Percentiles rank a stretch among this genome's conserved stretches.
These are phyloP conservation scores for Zasmidium cellare DNA, from an alignment of 2,329 filamentous ascomycete genomes.

Conservation along the genomic window DNA sequence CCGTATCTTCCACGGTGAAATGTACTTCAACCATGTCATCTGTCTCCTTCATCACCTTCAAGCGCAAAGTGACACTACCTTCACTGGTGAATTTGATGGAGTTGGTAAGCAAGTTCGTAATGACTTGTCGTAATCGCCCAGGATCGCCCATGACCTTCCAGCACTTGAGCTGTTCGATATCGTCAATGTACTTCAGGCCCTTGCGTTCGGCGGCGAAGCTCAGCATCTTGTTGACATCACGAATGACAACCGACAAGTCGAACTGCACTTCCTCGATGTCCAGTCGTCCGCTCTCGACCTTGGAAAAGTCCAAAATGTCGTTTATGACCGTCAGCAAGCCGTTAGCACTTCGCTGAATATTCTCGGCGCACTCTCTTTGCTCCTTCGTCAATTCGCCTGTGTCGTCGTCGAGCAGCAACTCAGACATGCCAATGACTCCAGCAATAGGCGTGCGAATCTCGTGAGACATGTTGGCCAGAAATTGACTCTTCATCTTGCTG, in stretches of 20 bases:
- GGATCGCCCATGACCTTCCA: slow-evolving; percentile 85
- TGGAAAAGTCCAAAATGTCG: slow-evolving; percentile 87
- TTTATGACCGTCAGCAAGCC: slow-evolving; percentile 85
- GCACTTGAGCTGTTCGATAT: slow-evolving; percentile 61
- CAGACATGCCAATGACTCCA: slow-evolving; percentile 78
- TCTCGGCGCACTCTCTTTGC: slow-evolving; percentile 72
- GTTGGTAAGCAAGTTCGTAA: slow-evolving; percentile 76
- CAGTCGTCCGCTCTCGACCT: slow-evolving; percentile 71
- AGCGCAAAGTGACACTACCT: slow-evolving; percentile 67
- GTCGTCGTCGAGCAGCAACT: slow-evolving; percentile 68
- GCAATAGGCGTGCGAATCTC: slow-evolving; percentile 62
- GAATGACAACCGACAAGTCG: slow-evolving; percentile 69
- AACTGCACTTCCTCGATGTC: slow-evolving; percentile 82
- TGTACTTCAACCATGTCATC: slow-evolving; percentile 65
- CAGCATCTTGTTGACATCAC: slow-evolving; percentile 84
- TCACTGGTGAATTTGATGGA: slow-evolving; percentile 73
- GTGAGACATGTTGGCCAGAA: slow-evolving; percentile 63
- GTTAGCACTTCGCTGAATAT: slow-evolving; percentile 77
- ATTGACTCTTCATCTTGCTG: slow-evolving; percentile 76
- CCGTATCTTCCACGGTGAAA: slow-evolving; percentile 74
- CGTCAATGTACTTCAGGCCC: slow-evolving; percentile 69
- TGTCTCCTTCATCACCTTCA: slow-evolving; percentile 64
- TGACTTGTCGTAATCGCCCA: slow-evolving; percentile 77
- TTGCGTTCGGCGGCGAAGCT: slow-evolving; percentile 81
- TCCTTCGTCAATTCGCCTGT: slow-evolving; percentile 58